These are phyloP conservation scores for Earliella scabrosa DNA, from an alignment of 1,284 basidiomycete species.

Conservation along the genomic window DNA sequence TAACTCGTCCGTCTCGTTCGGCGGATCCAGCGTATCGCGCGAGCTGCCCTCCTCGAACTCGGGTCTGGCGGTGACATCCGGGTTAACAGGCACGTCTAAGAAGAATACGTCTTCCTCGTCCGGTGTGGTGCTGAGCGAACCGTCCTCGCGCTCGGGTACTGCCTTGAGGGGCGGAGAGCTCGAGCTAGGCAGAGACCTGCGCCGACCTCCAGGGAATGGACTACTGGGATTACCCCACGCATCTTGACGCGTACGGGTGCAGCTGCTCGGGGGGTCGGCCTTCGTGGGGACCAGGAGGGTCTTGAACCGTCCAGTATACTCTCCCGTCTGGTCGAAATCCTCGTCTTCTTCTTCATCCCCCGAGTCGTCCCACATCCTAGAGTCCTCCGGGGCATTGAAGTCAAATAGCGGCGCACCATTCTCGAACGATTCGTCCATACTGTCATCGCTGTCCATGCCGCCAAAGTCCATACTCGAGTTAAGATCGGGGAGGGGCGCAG, in stretches of 20 bases:
- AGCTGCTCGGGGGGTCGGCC: conserved; percentile 66
- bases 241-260: conserved; percentile 51
- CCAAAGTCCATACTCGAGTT: conserved; percentile 23
- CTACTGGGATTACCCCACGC: conserved; percentile 73
- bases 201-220: conserved; percentile 43
- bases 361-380: conserved; percentile 39
- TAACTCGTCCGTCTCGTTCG: background rate
- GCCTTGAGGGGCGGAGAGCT: conserved; percentile 21
- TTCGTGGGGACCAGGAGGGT: conserved; percentile 61
- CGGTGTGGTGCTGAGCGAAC: conserved; percentile 6
- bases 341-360: conserved; percentile 29
- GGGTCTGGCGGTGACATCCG: background rate
- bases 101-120: conserved; percentile 25
- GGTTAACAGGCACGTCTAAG: conserved; percentile 9
- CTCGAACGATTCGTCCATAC: conserved; percentile 25
- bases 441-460: conserved; percentile 21
- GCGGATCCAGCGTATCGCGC: background rate
- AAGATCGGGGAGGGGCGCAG: conserved; percentile 20
- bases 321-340: conserved; percentile 48
- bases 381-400: conserved; percentile 22
- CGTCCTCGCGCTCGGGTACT: conserved; percentile 1
- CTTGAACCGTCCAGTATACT: conserved; percentile 68
- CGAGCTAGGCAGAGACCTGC: conserved; percentile 11
- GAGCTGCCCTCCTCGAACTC: conserved; percentile 12
- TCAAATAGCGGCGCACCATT: conserved; percentile 36